Evolutionary conservation across 2,329 filamentous ascomycete genomes (phyloP).

Genomic region (Penicillium sp.): DNA sequence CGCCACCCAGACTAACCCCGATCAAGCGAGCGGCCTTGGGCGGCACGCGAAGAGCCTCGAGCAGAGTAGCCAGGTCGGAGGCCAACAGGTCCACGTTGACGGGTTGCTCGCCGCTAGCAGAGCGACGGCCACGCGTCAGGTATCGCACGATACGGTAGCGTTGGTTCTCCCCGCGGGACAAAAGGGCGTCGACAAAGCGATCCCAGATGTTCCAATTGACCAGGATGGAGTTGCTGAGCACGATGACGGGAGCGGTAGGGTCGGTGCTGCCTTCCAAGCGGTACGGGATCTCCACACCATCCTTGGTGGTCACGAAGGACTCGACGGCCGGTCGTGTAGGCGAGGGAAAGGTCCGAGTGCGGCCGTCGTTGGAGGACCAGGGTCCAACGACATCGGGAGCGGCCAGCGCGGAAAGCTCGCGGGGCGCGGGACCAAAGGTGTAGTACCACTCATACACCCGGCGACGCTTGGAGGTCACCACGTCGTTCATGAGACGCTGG

Average conservation of each 20-base stretch:
- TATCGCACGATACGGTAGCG: conserved; percentile 72
- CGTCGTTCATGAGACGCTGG: conserved; percentile 57
- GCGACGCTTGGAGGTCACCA: conserved; percentile 57
- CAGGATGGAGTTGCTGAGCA: conserved; percentile 77
- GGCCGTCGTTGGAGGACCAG: conserved; percentile 56
- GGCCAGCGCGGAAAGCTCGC: conserved; percentile 61
- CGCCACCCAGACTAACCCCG: conserved; percentile 79
- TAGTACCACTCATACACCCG: conserved; percentile 72
- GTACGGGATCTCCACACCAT: conserved; percentile 69
- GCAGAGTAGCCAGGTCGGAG: conserved; percentile 63
- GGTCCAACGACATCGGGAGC: conserved; percentile 48
- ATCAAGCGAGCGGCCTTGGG: conserved; percentile 64
- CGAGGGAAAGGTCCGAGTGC: conserved; percentile 53
- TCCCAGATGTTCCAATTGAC: conserved; percentile 82
- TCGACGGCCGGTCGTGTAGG: conserved; percentile 55
- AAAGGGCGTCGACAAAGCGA: conserved; percentile 62
- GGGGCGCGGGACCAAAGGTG: conserved; percentile 71
- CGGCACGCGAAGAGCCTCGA: conserved; percentile 66
- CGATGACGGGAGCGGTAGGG: conserved; percentile 67
- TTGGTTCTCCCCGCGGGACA: conserved; percentile 53
- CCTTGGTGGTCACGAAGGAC: conserved; percentile 66
- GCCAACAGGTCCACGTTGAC: conserved; percentile 65
- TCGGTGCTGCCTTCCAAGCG: conserved; percentile 70
- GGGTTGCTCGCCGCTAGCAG: conserved; percentile 38
- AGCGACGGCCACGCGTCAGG: conserved; percentile 68